Percentiles rank a stretch among this genome's conserved stretches.
Conservation (phyloP, 2,329 filamentous ascomycete genomes). For the Akanthomyces dipterigenus region DNA sequence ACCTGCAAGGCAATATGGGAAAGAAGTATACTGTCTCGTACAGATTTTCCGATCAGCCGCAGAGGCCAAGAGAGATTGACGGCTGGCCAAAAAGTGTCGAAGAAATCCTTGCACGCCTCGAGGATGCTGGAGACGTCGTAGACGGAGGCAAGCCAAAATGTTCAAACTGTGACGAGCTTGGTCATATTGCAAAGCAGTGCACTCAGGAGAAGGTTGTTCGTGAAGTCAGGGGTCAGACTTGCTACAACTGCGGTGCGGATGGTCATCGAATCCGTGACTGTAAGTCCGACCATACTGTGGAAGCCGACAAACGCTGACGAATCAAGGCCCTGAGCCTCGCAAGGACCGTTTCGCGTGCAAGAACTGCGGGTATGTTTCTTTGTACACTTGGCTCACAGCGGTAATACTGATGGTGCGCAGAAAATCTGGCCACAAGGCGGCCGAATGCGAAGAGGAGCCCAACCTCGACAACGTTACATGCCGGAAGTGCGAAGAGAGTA, state of each 20-base stretch:
- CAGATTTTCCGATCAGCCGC: slow-evolving; percentile 51
- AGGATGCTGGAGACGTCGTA: slow-evolving; percentile 58
- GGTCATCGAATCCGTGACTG: slow-evolving; percentile 67
- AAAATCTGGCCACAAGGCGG: slow-evolving; percentile 42
- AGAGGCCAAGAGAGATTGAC: slow-evolving; percentile 50
- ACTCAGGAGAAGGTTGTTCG: slow-evolving; percentile 48
- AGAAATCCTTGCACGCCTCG: slow-evolving; percentile 58
- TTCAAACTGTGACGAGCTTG: slow-evolving; percentile 56
- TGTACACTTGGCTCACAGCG: neutral
- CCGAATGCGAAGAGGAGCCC: slow-evolving; percentile 53
- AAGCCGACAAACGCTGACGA: slow-evolving; percentile 1
- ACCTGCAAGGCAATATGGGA: slow-evolving; percentile 60
- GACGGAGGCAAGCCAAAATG: slow-evolving; percentile 54
- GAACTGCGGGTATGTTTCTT: slow-evolving; percentile 50
- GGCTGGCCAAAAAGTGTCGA: slow-evolving; percentile 52
- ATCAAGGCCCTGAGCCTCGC: slow-evolving; percentile 50
- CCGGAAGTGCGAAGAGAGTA: slow-evolving; percentile 57
- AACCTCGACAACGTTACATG: slow-evolving; percentile 57
- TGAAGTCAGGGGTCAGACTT: slow-evolving; percentile 44
- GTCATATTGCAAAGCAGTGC: slow-evolving; percentile 56
- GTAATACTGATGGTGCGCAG: slow-evolving; percentile 20
- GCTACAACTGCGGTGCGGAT: slow-evolving; percentile 56
- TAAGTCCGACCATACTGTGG: slow-evolving; percentile 29
- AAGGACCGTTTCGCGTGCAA: slow-evolving; percentile 60
- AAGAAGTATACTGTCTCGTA: slow-evolving; percentile 59